phyloP scores from a whole-genome alignment of 805 yeast species.

The Ogataea paraovalis region DNA sequence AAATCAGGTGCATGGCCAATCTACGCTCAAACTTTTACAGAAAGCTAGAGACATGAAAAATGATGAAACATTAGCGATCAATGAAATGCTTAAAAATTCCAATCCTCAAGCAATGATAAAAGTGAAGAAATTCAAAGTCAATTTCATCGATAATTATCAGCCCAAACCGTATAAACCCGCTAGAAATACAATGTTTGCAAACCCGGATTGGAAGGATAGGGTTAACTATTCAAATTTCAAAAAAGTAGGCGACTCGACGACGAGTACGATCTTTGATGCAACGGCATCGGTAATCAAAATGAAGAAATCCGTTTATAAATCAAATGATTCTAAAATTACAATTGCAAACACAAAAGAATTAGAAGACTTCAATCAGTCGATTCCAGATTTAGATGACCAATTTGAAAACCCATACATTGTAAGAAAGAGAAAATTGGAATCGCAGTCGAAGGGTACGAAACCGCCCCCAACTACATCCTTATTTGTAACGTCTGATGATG shows the following conservation, averaged over 20 bases:
- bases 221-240: constrained; percentile 15
- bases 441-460: not conserved
- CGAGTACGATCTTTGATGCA: constrained; percentile 17
- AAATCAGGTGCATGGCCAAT: not conserved
- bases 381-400: constrained; percentile 18
- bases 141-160: not conserved
- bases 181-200: constrained; percentile 1
- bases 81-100: not conserved
- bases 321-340: constrained; percentile 10
- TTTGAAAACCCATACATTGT: constrained; percentile 2
- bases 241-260: constrained; percentile 5
- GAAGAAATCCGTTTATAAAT: constrained; percentile 12
- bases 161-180: not conserved
- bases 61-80: not conserved
- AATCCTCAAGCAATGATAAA: constrained; percentile 1
- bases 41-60: not conserved
- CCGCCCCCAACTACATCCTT: not conserved
- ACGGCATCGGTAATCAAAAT: constrained; percentile 12
- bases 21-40: not conserved
- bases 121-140: constrained; percentile 1
- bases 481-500: not conserved
- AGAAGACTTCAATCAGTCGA: constrained; percentile 1
- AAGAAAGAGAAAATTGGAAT: not conserved
- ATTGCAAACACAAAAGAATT: constrained; percentile 2
- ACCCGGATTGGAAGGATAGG: constrained; percentile 12